Percentiles rank a stretch among this genome's conserved stretches.
These are phyloP conservation scores for Lophiotrema nucula DNA, from an alignment of 495 filamentous ascomycete species.

Conservation along the genomic window DNA sequence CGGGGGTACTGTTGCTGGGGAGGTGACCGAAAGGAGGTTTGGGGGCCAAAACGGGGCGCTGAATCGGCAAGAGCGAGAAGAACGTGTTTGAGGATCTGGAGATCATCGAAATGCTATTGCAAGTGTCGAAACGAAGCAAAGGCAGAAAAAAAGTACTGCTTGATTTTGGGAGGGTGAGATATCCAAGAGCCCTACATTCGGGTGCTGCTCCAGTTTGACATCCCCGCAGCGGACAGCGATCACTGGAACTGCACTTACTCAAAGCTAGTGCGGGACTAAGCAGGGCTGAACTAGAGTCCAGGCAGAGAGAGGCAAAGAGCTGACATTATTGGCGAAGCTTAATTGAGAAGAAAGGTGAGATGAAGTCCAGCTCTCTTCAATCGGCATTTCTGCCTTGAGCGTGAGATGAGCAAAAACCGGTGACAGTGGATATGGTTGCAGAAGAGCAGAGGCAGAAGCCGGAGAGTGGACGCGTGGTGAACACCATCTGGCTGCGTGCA, in stretches of 20 bases:
- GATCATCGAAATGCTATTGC: not conserved
- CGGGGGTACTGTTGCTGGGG: not conserved
- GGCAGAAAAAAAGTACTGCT: not conserved
- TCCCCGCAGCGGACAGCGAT: conserved; percentile 22
- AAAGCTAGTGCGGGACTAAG: conserved; percentile 19
- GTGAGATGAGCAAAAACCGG: conserved; percentile 30
- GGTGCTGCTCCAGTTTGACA: conserved; percentile 12
- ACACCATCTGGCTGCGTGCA: not conserved
- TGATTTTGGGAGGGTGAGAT: not conserved
- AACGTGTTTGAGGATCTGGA: not conserved
- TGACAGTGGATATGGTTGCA: conserved; percentile 13
- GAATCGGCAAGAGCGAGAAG: conserved; percentile 9
- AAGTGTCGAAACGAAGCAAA: not conserved
- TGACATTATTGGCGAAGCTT: conserved; percentile 9
- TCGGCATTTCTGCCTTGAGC: conserved; percentile 24
- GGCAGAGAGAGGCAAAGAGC: not conserved
- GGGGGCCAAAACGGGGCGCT: conserved; percentile 33
- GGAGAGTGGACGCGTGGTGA: not conserved
- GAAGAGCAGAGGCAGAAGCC: not conserved
- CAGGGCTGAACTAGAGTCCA: conserved; percentile 3
- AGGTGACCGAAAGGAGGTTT: conserved; percentile 8
- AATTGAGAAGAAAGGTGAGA: conserved; percentile 25
- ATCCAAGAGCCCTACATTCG: conserved; percentile 16
- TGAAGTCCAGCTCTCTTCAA: not conserved
- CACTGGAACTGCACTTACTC: conserved; percentile 14